A percentile compares a stretch with the other conserved stretches of the same genome.
Conservation (phyloP, 1,139 yeast genomes). For the Kodamaea arcana region DNA sequence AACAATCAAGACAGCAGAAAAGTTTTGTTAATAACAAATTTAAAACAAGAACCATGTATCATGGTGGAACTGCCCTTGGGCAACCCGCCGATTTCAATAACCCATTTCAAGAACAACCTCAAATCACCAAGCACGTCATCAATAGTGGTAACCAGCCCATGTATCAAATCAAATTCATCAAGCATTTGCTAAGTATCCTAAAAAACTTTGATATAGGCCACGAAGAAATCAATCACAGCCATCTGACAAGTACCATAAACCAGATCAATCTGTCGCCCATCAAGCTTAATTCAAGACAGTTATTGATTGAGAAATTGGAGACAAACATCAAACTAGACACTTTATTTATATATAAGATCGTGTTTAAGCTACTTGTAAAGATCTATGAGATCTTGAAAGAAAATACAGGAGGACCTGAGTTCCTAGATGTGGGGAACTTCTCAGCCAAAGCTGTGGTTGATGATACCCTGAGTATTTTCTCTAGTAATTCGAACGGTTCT, state of each 20-base stretch:
- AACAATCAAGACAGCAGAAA: constrained; percentile 23
- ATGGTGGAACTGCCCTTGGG: not conserved
- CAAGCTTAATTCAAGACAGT: constrained; percentile 38
- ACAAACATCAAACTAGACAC: constrained; percentile 41
- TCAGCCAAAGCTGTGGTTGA: constrained; percentile 6
- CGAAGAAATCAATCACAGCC: constrained; percentile 11
- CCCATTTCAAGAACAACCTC: constrained; percentile 4
- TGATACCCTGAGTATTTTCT: constrained; percentile 34
- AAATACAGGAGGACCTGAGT: constrained; percentile 9
- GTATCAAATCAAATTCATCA: constrained; percentile 34
- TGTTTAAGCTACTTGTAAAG: constrained; percentile 28
- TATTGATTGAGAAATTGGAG: constrained; percentile 44
- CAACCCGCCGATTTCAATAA: constrained; percentile 2
- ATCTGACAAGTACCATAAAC: constrained; percentile 12
- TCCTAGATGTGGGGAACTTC: constrained; percentile 3
- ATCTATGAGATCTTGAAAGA: constrained; percentile 23
- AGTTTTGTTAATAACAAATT: constrained; percentile 10
- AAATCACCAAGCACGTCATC: constrained; percentile 9
- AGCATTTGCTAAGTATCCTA: constrained; percentile 30
- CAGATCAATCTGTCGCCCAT: constrained; percentile 31
- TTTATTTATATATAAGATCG: constrained; percentile 37
- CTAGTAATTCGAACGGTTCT: constrained; percentile 24
- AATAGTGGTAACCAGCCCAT: constrained; percentile 18
- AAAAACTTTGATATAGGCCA: constrained; percentile 42
- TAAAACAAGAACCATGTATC: constrained; percentile 6